A percentile compares a stretch with the other conserved stretches of the same genome.
Conservation (phyloP, 75 land plant genomes). For the Azolla pinnata region DNA sequence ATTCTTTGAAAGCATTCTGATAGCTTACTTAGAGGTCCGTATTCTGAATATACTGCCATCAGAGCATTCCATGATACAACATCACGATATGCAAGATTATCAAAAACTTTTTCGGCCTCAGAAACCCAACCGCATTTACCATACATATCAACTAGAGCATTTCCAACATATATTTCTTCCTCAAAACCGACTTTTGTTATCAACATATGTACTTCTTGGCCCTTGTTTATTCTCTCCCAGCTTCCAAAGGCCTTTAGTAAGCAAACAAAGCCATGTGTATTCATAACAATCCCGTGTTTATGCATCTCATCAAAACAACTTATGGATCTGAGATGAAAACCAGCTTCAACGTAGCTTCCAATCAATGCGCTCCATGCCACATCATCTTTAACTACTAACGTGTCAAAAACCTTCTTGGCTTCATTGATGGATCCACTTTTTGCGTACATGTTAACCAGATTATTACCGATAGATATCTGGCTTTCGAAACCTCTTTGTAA, state of each 20-base stretch:
- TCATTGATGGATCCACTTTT: constrained; percentile 38
- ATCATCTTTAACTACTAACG: no score
- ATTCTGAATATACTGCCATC: constrained; percentile 16
- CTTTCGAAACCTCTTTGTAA: constrained; percentile 12
- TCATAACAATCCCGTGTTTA: not conserved
- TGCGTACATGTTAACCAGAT: constrained; percentile 62
- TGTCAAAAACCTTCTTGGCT: constrained; percentile 44
- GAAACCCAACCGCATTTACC: constrained; percentile 18
- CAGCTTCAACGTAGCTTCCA: no score
- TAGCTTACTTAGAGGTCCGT: constrained; percentile 9
- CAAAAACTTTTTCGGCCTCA: constrained; percentile 38
- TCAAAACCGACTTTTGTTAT: constrained; percentile 25
- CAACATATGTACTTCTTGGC: not conserved
- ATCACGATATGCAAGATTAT: constrained; percentile 33
- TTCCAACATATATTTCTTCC: constrained; percentile 38
- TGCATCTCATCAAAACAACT: no score
- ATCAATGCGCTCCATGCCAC: no score
- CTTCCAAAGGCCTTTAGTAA: not conserved
- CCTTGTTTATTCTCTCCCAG: not conserved
- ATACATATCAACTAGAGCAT: constrained; percentile 47
- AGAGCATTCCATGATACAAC: constrained; percentile 14
- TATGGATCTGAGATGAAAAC: no score
- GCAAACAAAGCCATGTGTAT: not conserved
- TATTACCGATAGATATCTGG: constrained; percentile 36
- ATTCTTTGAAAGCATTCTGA: constrained; percentile 2